Conservation (phyloP, 768 basidiomycete species). For the Holtermanniella nyarrowii region DNA sequence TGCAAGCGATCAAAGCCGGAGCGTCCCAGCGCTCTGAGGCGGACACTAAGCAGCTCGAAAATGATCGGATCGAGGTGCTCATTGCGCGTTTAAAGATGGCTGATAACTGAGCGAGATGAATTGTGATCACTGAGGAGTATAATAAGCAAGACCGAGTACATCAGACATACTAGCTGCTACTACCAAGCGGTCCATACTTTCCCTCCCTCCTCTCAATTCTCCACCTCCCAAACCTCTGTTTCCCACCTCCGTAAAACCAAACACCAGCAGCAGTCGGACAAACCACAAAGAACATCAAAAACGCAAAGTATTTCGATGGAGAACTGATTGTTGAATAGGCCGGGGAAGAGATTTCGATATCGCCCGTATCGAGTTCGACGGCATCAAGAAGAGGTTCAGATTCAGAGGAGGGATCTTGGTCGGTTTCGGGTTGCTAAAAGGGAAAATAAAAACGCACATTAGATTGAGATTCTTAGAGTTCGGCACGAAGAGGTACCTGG, state of each 20-base stretch:
- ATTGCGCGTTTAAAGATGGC: too few species aligned
- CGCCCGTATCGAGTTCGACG: neutral
- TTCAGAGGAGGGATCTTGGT: neutral
- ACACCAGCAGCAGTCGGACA: conserved; percentile 38
- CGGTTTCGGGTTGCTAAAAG: neutral
- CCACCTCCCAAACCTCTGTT: conserved; percentile 14
- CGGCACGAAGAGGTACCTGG: conserved; percentile 86
- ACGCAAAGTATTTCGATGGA: conserved; percentile 24
- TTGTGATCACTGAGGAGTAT: too few species aligned
- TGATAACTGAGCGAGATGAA: too few species aligned
- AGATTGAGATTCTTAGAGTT: conserved; percentile 56
- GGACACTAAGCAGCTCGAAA: too few species aligned
- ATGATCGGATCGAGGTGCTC: too few species aligned
- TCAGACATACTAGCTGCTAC: too few species aligned
- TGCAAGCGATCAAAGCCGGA: too few species aligned
- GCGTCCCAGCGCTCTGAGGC: too few species aligned
- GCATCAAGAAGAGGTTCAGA: neutral
- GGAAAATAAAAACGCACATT: neutral
- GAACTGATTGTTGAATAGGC: conserved; percentile 19
- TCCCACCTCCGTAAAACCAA: conserved; percentile 29
- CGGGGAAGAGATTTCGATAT: conserved; percentile 2
- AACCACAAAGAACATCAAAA: conserved; percentile 45
- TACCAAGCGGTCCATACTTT: too few species aligned
- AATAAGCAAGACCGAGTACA: too few species aligned
- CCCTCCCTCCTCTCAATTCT: too few species aligned